Conservation (phyloP, 306 rosid genomes). For the Sindora glabra region DNA sequence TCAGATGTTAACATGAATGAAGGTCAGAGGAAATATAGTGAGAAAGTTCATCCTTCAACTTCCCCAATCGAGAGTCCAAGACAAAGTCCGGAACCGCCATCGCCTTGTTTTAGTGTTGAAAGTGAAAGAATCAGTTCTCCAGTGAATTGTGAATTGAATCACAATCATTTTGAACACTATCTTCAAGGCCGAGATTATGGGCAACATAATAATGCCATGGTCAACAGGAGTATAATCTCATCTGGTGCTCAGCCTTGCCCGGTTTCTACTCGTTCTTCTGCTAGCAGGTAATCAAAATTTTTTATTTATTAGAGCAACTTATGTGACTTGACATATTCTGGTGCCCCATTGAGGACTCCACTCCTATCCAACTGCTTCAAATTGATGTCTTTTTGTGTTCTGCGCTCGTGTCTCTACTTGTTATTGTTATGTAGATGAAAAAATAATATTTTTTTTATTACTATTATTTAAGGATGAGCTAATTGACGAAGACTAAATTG, state of each 20-base stretch:
- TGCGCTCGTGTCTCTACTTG: not conserved
- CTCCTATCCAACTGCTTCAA: not conserved
- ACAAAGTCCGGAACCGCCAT: conserved; percentile 64
- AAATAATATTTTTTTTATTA: not conserved
- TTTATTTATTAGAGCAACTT: not conserved
- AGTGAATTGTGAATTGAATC: conserved; percentile 33
- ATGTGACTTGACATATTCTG: not conserved
- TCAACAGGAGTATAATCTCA: conserved; percentile 33
- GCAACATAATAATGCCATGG: conserved; percentile 37
- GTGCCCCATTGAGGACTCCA: too few relatives aligned
- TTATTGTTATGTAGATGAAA: not conserved
- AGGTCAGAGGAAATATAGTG: conserved; percentile 38
- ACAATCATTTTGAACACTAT: conserved; percentile 34
- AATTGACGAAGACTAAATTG: not conserved
- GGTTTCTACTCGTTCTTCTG: conserved; percentile 37
- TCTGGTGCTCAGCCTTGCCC: conserved; percentile 51
- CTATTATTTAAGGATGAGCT: not conserved
- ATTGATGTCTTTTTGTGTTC: not conserved
- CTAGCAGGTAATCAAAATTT: conserved; percentile 46
- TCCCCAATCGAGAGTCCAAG: conserved; percentile 79
- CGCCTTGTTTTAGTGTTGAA: conserved; percentile 50
- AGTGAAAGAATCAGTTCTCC: conserved; percentile 43
- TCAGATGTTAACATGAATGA: conserved; percentile 32
- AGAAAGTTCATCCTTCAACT: conserved; percentile 81
- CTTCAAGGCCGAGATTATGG: conserved; percentile 42